Evolutionary conservation across 768 basidiomycete genomes (phyloP), one percentile per base, ranked within the genome.

Genomic region (Nevesoporus exiguus): DNA sequence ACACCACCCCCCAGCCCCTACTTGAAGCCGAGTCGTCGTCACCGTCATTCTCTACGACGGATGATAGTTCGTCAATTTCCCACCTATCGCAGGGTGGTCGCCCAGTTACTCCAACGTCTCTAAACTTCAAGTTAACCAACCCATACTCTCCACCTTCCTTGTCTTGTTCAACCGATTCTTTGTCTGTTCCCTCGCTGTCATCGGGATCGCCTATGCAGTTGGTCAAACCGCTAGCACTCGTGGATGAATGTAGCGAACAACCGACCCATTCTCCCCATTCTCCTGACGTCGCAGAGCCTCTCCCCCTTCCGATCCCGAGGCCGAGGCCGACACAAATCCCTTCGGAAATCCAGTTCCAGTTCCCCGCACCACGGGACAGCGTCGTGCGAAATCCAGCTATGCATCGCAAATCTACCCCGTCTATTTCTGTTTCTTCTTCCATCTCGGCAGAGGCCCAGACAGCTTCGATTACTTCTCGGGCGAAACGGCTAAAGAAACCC

Each of bases 131-230:
- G 47, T 41, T 73, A 43, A 60, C 54, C 33, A 62, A 61, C 49
- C 57, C 61, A 31, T 61, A 57, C 46, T 63, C 62, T n/a, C 74
- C 78, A 40, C 81, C 82, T 8, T 79, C 76, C 11, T 70, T 84
- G 8, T 79, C 82, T 6, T 80, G 81, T 6, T 84, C 82, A 5
- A 76, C 78, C 0, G 85, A 86, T 55, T 87, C 86, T 1, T 63
- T 86, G 46, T 76, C 76, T 10, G 79, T 83, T 13, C 80, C 79
- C 3, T 76, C 80, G 3, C 73, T 76, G 7, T 79, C 81, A 8
- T 84, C 84, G 14, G 79, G 54, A 3, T 70, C 69, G 33, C 69
- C 71, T 5, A 54, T 66, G 19, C 60, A 58, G 24, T 52, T 63
- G 51, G 47, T 71, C 29, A 79, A 76, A 53, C 60, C 77, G 58